Percentiles rank a stretch among this genome's conserved stretches.
Conservation (phyloP, 768 basidiomycete species). For the Leccinum subtestaceum region DNA sequence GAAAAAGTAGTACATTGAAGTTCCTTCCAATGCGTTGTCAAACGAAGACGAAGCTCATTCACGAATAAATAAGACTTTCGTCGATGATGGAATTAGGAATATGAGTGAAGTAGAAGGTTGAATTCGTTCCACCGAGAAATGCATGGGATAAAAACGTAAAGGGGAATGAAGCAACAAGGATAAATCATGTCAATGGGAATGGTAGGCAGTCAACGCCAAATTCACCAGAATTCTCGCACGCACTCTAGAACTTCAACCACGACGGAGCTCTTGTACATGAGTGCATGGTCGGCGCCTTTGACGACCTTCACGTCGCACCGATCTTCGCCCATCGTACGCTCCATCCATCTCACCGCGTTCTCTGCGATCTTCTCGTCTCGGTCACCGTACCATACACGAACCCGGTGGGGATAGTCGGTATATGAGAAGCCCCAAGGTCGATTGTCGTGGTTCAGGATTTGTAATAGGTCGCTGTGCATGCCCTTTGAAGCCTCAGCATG, state of each 20-base stretch:
- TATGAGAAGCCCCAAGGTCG: constrained; percentile 92
- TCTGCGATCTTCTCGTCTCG: constrained; percentile 92
- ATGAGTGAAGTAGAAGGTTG: constrained; percentile 1
- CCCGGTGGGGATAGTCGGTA: constrained; percentile 66
- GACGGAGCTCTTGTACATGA: constrained; percentile 89
- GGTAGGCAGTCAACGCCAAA: not conserved
- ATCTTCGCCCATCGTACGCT: constrained; percentile 73
- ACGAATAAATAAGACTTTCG: constrained; percentile 16
- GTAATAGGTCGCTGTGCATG: constrained; percentile 84
- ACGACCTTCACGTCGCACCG: constrained; percentile 79
- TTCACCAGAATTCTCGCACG: constrained; percentile 55
- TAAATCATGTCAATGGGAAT: constrained; percentile 7
- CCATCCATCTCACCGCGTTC: constrained; percentile 90
- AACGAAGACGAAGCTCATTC: constrained; percentile 18
- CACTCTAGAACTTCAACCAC: constrained; percentile 83
- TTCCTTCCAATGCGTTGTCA: constrained; percentile 22
- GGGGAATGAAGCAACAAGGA: constrained; percentile 18
- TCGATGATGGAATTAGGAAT: constrained; percentile 9
- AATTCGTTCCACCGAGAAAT: constrained; percentile 17
- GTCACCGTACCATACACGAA: constrained; percentile 91
- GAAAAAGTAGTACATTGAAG: constrained; percentile 30
- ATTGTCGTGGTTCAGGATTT: constrained; percentile 88
- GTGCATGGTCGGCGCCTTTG: constrained; percentile 84
- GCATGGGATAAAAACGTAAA: constrained; percentile 10
- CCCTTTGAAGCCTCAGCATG: constrained; percentile 94